Evolutionary conservation across 306 rosid species (phyloP).

Genomic region (Mimosa pudica): DNA sequence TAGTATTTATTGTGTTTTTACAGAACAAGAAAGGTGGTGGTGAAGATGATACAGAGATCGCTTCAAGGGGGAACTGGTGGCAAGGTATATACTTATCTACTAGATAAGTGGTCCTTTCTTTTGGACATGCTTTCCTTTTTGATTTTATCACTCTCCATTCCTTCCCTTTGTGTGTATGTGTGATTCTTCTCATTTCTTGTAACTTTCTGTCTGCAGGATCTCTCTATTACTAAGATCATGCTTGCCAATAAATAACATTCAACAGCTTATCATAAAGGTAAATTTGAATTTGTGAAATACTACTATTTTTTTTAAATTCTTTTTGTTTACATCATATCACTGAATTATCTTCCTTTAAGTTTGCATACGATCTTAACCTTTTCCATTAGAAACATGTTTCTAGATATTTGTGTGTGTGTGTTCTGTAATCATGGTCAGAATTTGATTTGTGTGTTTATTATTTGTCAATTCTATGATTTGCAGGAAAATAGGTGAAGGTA

Average conservation of each 20-base stretch:
- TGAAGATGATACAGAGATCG: conserved; percentile 79
- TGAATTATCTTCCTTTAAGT: not conserved
- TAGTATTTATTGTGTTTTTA: conserved; percentile 3
- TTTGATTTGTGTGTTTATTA: conserved; percentile 6
- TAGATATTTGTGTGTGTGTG: not conserved
- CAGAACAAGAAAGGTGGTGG: conserved; percentile 69
- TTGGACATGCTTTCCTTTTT: conserved; percentile 1
- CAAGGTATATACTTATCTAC: conserved; percentile 55
- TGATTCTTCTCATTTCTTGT: conserved; percentile 21
- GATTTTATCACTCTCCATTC: not conserved
- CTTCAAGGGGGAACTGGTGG: conserved; percentile 96
- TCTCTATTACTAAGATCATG: conserved; percentile 66
- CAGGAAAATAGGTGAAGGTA: conserved; percentile 48
- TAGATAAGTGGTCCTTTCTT: conserved; percentile 3
- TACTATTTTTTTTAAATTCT: not conserved
- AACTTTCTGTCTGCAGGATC: conserved; percentile 54
- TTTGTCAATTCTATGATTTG: conserved; percentile 32
- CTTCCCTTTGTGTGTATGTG: not conserved
- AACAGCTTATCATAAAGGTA: conserved; percentile 45
- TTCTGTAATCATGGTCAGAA: conserved; percentile 3
- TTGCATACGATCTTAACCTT: not conserved
- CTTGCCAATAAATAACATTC: conserved; percentile 30
- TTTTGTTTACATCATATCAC: not conserved
- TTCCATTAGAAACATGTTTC: not conserved
- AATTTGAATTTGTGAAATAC: conserved; percentile 12